Evolutionary conservation across 495 filamentous ascomycete species (phyloP).

Genomic region (Aspergillus leporis): DNA sequence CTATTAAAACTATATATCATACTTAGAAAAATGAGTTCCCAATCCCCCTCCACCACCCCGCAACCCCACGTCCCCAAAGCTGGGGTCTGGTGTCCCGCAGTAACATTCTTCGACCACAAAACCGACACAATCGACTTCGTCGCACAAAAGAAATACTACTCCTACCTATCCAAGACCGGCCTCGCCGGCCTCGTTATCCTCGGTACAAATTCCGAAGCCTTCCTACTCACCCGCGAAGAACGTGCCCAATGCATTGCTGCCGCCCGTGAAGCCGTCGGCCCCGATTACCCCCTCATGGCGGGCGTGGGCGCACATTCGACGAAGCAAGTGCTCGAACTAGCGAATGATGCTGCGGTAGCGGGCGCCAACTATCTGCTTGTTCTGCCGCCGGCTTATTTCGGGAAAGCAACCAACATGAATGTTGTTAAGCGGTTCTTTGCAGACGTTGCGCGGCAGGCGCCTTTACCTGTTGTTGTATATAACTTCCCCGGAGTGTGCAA

Average conservation of each 20-base stretch:
- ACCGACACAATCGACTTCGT: conserved; percentile 53
- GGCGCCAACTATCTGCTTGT: conserved; percentile 63
- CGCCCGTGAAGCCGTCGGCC: conserved; percentile 53
- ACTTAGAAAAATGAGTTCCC: conserved; percentile 19
- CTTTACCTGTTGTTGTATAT: conserved; percentile 64
- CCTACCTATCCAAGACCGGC: conserved; percentile 54
- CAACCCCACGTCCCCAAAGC: conserved; percentile 25
- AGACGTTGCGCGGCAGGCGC: conserved; percentile 51
- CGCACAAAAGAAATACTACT: conserved; percentile 53
- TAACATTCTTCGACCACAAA: conserved; percentile 54
- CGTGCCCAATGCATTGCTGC: conserved; percentile 49
- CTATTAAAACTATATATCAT: background rate
- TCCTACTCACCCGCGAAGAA: conserved; percentile 63
- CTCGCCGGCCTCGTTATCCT: conserved; percentile 61
- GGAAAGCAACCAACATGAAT: conserved; percentile 54
- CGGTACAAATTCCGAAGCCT: conserved; percentile 67
- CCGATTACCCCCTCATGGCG: conserved; percentile 59
- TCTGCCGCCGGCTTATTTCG: conserved; percentile 66
- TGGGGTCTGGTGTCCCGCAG: conserved; percentile 41
- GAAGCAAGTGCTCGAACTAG: conserved; percentile 59
- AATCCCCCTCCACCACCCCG: conserved; percentile 9
- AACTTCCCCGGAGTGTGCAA: conserved; percentile 76
- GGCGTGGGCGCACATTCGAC: conserved; percentile 66
- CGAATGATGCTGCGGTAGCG: conserved; percentile 55
- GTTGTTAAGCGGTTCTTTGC: conserved; percentile 63